Conservation (phyloP, 2,329 filamentous ascomycete genomes). For the Periconia sp. region DNA sequence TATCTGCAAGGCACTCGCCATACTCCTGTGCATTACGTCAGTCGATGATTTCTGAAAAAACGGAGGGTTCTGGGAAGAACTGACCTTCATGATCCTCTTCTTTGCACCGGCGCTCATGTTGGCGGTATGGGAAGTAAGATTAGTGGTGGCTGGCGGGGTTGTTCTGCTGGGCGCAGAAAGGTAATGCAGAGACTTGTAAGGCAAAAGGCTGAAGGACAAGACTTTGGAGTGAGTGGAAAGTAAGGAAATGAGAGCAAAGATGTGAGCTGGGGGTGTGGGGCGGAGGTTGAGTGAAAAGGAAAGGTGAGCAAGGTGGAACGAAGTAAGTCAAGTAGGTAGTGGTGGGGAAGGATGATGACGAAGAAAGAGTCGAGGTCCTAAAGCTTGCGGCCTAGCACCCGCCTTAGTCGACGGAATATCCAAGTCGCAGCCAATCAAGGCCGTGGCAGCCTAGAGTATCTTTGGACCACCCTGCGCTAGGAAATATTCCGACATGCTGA, state of each 20-base stretch:
- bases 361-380: slow-evolving; percentile 1
- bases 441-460: no score
- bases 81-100: slow-evolving; percentile 52
- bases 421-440: no score
- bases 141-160: not conserved
- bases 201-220: no score
- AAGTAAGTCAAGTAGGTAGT: not conserved
- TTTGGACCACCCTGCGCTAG: no score
- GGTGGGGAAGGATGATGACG: slow-evolving; percentile 13
- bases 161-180: not conserved
- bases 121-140: slow-evolving; percentile 8
- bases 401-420: no score
- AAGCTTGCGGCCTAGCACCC: not conserved
- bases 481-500: no score
- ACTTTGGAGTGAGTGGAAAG: not conserved
- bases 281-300: not conserved
- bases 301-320: not conserved
- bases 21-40: slow-evolving; percentile 34
- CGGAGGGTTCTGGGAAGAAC: slow-evolving; percentile 3
- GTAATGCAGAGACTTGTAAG: no score
- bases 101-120: slow-evolving; percentile 42
- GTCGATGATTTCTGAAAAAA: not conserved
- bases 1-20: slow-evolving; percentile 38
- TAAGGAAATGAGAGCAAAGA: not conserved
- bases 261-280: not conserved